Evolutionary conservation across 495 filamentous ascomycete genomes (phyloP), one percentile per base, ranked within the genome.

Genomic region (Daldinia bambusicola): DNA sequence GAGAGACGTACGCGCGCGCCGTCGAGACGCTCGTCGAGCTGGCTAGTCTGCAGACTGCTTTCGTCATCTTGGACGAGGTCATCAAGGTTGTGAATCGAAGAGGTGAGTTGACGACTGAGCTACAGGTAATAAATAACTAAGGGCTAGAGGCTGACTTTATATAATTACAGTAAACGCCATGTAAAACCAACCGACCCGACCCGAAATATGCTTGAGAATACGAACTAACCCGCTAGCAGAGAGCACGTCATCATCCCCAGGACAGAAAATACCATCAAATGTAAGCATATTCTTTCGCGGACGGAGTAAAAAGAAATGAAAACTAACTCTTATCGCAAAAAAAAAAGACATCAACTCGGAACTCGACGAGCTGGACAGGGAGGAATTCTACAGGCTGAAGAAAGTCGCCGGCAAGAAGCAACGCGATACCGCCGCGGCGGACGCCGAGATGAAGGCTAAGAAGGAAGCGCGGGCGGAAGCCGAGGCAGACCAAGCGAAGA

Each of bases 51-150:
- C 74, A 93, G 89, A 99, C 95, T 72, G 96, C 95, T 6, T 99
- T 99, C 76, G 92, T 99, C 41, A 98, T 97, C 69, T 79, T 99
- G 67, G 95, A 99, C 77, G 96, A 98, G 76, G 96, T 99, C 61
- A 99, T 99, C 81, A 99, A 99, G 85, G 92, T 98, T 30, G 95
- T 99, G 36, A 99, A 98, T 79, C 89, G 95, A 68, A 91, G 95
- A 92, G 91, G 89, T 90, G 82, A 79, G 86, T 59, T 4, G 12
- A 34, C 6, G 6, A 56, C 3, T 8, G 14, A 26, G 30, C 18
- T 3, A n/a, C 34, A 55, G 5, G 50, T 9, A 20, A 55, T 36
- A 3, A 26, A 3, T 26, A 26, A 38, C 36, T 5, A 43, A 52
- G 72, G 80, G 68, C 34, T 38, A 62, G 59, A 74, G 59, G 74